Evolutionary conservation across 2,329 filamentous ascomycete species (phyloP), one percentile per base, ranked within the genome.

Genomic region (Penicillium brasilianum): DNA sequence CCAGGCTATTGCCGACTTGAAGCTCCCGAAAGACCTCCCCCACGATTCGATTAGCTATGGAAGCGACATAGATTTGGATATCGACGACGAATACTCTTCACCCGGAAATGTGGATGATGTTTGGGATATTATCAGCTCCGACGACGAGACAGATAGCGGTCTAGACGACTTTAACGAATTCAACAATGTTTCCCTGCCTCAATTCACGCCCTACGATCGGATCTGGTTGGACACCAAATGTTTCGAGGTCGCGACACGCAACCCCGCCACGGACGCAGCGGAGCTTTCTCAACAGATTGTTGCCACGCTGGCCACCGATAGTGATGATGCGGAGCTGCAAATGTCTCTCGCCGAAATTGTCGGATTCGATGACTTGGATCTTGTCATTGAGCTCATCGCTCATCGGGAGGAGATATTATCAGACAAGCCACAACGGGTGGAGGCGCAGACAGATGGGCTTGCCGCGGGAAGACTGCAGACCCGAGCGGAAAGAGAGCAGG

Each of bases 311-410:
- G 84, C 84, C 8, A 91, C 92, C 4, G 84, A 87, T 67, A 85
- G 82, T 69, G 83, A 86, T 34, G 90, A 97, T 60, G 91, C 96
- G 60, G 92, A 96, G 76, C 81, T 98, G n/a, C 94, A 98, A 75
- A 93, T 93, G 72, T 88, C 89, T 43, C 83, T 99, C 37, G 92
- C 91, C 0, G 95, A 99, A 69, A 86, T 97, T 46, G 83, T 99
- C 62, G 95, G 96, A 0, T 98, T 94, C 71, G 93, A 95, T 69
- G 92, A 98, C 72, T 82, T 99, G 18, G 94, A 99, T 66, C 88
- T 99, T 70, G 90, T 98, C 56, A 93, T 93, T 64, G 92, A 97
- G 64, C 81, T 98, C n/a, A 89, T 98, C 55, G 85, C 88, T 2
- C 88, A 94, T 74, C 87, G 93, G 55, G 81, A 85, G 55, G 86